These are phyloP conservation scores for Leonotis leonurus DNA, from an alignment of 257 asterid species.

Conservation along the genomic window DNA sequence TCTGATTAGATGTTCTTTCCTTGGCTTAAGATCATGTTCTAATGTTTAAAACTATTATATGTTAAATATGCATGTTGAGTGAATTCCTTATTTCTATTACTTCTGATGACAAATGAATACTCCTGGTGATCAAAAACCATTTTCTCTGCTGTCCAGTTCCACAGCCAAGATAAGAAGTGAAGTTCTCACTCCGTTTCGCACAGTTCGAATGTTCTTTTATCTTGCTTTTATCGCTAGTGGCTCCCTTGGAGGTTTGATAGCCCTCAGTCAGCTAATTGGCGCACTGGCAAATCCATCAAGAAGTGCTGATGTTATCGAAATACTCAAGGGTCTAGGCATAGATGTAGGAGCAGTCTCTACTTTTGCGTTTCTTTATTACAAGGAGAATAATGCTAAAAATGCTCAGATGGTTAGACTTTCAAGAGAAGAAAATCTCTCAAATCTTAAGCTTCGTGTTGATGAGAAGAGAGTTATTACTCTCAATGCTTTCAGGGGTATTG, in stretches of 20 bases:
- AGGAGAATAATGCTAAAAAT: conserved; percentile 68
- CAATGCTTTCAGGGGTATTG: conserved; percentile 77
- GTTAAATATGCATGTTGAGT: too few species aligned
- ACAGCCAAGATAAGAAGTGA: conserved; percentile 82
- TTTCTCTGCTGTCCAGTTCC: conserved; percentile 52
- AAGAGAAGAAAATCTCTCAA: conserved; percentile 79
- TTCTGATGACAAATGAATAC: not conserved
- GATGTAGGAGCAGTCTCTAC: conserved; percentile 67
- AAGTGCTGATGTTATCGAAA: conserved; percentile 55
- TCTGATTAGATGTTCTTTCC: too few species aligned
- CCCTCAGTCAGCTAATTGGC: conserved; percentile 51
- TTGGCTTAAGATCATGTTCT: too few species aligned
- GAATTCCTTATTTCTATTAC: too few species aligned
- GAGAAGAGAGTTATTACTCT: conserved; percentile 58
- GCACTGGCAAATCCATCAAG: conserved; percentile 72
- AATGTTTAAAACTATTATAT: too few species aligned
- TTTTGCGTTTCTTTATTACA: conserved; percentile 74
- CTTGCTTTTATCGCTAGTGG: conserved; percentile 80
- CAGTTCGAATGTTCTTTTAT: conserved; percentile 91
- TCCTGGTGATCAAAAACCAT: conserved; percentile 11
- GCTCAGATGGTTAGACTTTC: conserved; percentile 76
- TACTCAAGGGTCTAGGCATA: conserved; percentile 62
- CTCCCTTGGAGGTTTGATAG: conserved; percentile 75
- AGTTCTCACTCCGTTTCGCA: conserved; percentile 86
- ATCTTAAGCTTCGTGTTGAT: conserved; percentile 75